A percentile compares a stretch with the other conserved stretches of the same genome.
Conservation (phyloP, 805 yeast genomes). For the Teunomyces aglyptinius region DNA sequence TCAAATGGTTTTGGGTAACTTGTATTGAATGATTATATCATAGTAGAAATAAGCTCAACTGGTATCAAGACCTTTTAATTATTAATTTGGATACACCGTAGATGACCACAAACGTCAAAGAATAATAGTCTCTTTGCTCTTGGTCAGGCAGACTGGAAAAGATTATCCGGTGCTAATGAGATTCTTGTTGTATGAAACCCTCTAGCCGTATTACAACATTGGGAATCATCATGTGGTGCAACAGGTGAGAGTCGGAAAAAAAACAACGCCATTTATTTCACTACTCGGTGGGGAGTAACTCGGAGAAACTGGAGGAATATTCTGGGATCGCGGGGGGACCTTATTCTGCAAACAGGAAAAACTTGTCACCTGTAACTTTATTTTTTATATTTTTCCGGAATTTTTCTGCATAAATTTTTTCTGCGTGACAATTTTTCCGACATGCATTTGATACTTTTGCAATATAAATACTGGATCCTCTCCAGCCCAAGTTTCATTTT, state of each 20-base stretch:
- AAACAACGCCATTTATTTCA: constrained; percentile 1
- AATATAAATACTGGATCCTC: constrained; percentile 5
- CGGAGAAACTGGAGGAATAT: constrained; percentile 11
- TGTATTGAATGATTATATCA: no score
- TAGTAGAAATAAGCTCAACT: no score
- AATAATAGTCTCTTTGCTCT: background rate
- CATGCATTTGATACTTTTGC: constrained; percentile 1
- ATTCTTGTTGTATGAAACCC: background rate
- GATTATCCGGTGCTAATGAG: background rate
- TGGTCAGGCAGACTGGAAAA: background rate
- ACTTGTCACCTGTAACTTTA: background rate
- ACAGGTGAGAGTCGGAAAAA: background rate
- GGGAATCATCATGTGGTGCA: constrained; percentile 3
- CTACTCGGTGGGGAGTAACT: background rate
- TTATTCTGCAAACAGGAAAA: background rate
- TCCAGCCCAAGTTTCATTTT: background rate
- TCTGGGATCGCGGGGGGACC: constrained; percentile 6
- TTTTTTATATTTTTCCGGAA: background rate
- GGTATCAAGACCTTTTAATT: no score
- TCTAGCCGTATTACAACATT: background rate
- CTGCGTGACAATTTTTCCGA: constrained; percentile 1
- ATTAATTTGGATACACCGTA: no score
- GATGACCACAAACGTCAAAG: no score
- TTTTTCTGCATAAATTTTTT: constrained; percentile 2
- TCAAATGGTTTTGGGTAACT: no score